Conservation (phyloP, 257 asterid species). For the Nyctanthes arbortristis region DNA sequence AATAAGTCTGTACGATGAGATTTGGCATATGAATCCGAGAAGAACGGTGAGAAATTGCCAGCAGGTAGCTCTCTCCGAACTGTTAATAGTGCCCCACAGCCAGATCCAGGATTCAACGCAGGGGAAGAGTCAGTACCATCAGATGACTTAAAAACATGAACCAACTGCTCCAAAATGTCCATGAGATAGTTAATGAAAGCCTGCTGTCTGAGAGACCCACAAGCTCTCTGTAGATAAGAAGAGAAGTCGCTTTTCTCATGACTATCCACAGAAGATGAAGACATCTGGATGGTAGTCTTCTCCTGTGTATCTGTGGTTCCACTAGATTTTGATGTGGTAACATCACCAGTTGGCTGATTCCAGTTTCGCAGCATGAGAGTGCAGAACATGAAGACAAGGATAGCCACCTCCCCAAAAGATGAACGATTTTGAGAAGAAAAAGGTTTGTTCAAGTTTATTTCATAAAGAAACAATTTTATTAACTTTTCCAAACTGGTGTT, state of each 20-base stretch:
- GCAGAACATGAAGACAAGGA: slow-evolving; percentile 90
- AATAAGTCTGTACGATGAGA: slow-evolving; percentile 89
- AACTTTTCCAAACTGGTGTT: slow-evolving; percentile 82
- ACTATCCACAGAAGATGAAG: slow-evolving; percentile 59
- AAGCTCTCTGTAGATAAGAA: slow-evolving; percentile 73
- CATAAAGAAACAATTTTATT: slow-evolving; percentile 87
- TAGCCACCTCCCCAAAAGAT: slow-evolving; percentile 81
- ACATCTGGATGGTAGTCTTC: slow-evolving; percentile 47
- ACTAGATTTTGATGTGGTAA: slow-evolving; percentile 59
- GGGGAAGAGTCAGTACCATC: slow-evolving; percentile 55
- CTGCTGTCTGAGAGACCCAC: slow-evolving; percentile 87
- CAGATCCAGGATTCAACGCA: slow-evolving; percentile 68
- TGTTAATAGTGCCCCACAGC: slow-evolving; percentile 86
- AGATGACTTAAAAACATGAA: slow-evolving; percentile 77
- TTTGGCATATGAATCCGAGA: slow-evolving; percentile 92
- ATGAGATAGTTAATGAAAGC: slow-evolving; percentile 77
- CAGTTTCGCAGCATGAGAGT: slow-evolving; percentile 98
- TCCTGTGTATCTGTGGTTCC: slow-evolving; percentile 65
- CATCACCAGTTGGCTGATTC: slow-evolving; percentile 94
- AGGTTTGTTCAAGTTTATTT: slow-evolving; percentile 66
- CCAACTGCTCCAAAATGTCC: slow-evolving; percentile 94
- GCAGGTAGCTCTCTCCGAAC: slow-evolving; percentile 94
- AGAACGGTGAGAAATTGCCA: slow-evolving; percentile 94
- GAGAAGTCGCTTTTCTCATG: slow-evolving; percentile 64
- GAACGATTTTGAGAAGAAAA: slow-evolving; percentile 71